phyloP scores from a whole-genome alignment of 768 basidiomycete species.

The Saitozyma sp. region DNA sequence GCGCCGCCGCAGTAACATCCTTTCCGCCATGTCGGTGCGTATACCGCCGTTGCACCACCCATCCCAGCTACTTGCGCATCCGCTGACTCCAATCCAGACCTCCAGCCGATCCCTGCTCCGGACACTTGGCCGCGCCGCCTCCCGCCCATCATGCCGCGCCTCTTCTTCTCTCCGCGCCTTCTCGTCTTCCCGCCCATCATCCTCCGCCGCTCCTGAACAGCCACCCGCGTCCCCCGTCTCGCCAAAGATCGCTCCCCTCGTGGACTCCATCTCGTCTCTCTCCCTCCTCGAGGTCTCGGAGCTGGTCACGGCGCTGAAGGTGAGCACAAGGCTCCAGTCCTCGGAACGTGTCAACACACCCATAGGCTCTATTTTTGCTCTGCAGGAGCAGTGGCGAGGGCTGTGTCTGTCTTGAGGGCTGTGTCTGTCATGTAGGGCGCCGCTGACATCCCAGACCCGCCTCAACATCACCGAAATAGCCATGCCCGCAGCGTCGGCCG shows the following conservation, averaged over 20 bases:
- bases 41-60: too few species aligned
- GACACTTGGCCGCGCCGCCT: too few species aligned
- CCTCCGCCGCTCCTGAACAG: constrained; percentile 5
- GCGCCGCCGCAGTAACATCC: too few species aligned
- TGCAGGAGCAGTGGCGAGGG: background rate
- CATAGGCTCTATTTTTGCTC: constrained; percentile 3
- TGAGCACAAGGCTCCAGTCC: constrained; percentile 51
- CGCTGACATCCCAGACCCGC: constrained; percentile 58
- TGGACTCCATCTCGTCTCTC: constrained; percentile 85
- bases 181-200: too few species aligned
- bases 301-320: constrained; percentile 88
- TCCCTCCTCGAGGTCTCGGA: constrained; percentile 93
- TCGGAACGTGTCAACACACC: background rate
- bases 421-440: background rate
- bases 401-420: background rate
- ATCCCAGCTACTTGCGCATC: too few species aligned
- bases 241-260: constrained; percentile 72
- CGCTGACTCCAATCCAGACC: too few species aligned
- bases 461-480: constrained; percentile 98
- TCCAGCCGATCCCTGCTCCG: too few species aligned
- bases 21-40: too few species aligned
- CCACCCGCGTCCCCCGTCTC: constrained; percentile 32
- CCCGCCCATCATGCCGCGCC: too few species aligned
- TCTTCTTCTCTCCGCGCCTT: too few species aligned
- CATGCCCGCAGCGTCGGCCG: constrained; percentile 70